These are phyloP conservation scores for Tritrichomonas foetus DNA, from an alignment of 208 protist genomes.

Conservation along the genomic window DNA sequence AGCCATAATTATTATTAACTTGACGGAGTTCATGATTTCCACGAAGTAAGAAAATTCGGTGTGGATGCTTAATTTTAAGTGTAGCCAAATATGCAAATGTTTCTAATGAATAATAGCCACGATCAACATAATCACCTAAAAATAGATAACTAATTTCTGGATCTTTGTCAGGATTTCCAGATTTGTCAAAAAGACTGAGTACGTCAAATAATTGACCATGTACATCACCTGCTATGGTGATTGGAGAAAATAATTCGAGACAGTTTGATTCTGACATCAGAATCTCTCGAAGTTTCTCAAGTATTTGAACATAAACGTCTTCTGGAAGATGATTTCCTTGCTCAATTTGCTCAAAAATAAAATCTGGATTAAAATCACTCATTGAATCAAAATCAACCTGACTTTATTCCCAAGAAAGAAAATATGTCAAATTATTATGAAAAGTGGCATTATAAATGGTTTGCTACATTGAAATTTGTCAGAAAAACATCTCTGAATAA, in stretches of 20 bases:
- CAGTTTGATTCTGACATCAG: constrained; percentile 50
- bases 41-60: constrained; percentile 75
- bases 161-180: too few relatives aligned
- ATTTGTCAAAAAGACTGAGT: constrained; percentile 42
- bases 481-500: too few relatives aligned
- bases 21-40: constrained; percentile 78
- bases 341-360: background rate
- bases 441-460: too few relatives aligned
- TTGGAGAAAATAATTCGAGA: constrained; percentile 41
- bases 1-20: constrained; percentile 72
- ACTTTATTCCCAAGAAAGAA: too few relatives aligned
- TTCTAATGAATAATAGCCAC: constrained; percentile 48
- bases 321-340: background rate
- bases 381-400: too few relatives aligned
- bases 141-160: too few relatives aligned
- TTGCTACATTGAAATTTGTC: too few relatives aligned
- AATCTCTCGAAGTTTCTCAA: background rate
- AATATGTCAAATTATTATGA: too few relatives aligned
- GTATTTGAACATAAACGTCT: background rate
- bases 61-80: constrained; percentile 66
- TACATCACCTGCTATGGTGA: constrained; percentile 55
- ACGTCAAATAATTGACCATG: constrained; percentile 60
- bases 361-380: too few relatives aligned
- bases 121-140: too few relatives aligned
- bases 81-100: constrained; percentile 45